A percentile compares a stretch with the other conserved stretches of the same genome.
Conservation (phyloP, 2,329 filamentous ascomycete genomes). For the Amesomyces nigricolor region DNA sequence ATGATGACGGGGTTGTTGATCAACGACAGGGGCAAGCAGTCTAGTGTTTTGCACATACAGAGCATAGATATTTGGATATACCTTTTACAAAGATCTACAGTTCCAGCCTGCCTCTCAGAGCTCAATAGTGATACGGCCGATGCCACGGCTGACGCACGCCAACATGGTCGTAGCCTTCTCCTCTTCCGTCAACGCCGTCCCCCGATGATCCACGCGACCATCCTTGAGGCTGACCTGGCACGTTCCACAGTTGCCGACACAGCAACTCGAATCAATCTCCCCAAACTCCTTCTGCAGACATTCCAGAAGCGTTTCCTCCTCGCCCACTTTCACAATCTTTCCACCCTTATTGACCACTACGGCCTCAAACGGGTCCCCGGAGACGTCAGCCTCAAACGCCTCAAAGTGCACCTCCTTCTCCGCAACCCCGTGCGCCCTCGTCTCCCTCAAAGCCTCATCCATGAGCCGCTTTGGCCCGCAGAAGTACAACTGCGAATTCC, state of each 20-base stretch:
- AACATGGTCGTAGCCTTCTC: constrained; percentile 44
- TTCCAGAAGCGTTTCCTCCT: constrained; percentile 46
- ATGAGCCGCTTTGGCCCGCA: constrained; percentile 56
- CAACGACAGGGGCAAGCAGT: not conserved
- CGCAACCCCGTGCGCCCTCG: constrained; percentile 38
- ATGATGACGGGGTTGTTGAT: not conserved
- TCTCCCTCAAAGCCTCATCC: constrained; percentile 42
- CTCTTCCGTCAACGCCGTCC: constrained; percentile 41
- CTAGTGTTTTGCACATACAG: not conserved
- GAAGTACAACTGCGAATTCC: constrained; percentile 55
- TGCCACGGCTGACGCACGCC: constrained; percentile 47
- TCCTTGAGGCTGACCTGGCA: constrained; percentile 41
- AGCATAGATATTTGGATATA: not conserved
- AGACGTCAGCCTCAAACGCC: constrained; percentile 48
- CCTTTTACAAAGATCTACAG: not conserved
- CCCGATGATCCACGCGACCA: constrained; percentile 45
- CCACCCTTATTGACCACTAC: constrained; percentile 40
- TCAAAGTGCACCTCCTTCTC: constrained; percentile 55
- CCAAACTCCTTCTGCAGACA: constrained; percentile 41
- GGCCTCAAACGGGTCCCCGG: constrained; percentile 56
- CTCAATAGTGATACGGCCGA: constrained; percentile 45
- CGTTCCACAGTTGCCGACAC: constrained; percentile 51
- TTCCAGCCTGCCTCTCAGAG: constrained; percentile 26
- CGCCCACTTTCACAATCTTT: constrained; percentile 41
- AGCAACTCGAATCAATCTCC: constrained; percentile 44